Evolutionary conservation across 164 flowering plant genomes (phyloP).

Genomic region (Vitis rupestris): DNA sequence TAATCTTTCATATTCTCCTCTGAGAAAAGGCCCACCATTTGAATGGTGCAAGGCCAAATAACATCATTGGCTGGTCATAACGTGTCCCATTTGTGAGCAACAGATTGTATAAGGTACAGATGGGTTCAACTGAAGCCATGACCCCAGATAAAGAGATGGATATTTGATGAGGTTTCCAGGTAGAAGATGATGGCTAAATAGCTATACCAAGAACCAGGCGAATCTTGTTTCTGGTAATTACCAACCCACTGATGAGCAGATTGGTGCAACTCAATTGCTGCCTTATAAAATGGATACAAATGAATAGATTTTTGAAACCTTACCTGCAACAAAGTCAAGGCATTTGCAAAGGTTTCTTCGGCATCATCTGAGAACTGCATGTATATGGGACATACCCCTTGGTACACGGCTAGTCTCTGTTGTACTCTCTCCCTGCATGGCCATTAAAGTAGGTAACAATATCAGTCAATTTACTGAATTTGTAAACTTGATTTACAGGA

Average conservation of each 20-base stretch:
- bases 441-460: background rate
- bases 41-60: too few relatives aligned
- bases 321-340: constrained; percentile 70
- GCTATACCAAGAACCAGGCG: background rate
- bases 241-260: background rate
- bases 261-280: background rate
- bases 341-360: constrained; percentile 70
- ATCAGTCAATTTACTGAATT: too few relatives aligned
- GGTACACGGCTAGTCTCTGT: constrained; percentile 89
- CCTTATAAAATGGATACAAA: background rate
- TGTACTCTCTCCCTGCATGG: constrained; percentile 74
- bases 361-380: constrained; percentile 89
- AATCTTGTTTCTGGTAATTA: background rate
- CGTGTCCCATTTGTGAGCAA: too few relatives aligned
- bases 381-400: constrained; percentile 88
- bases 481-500: too few relatives aligned
- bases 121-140: too few relatives aligned
- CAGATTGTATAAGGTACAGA: too few relatives aligned
- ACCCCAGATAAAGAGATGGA: too few relatives aligned
- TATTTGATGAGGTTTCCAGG: too few relatives aligned
- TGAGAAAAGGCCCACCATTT: too few relatives aligned
- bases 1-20: too few relatives aligned
- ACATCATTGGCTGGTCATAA: too few relatives aligned
- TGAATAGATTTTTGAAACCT: constrained; percentile 3
- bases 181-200: background rate